Percentiles rank a stretch among this genome's conserved stretches.
phyloP scores from a whole-genome alignment of 257 asterid species.

The Linderniella brevidens region DNA sequence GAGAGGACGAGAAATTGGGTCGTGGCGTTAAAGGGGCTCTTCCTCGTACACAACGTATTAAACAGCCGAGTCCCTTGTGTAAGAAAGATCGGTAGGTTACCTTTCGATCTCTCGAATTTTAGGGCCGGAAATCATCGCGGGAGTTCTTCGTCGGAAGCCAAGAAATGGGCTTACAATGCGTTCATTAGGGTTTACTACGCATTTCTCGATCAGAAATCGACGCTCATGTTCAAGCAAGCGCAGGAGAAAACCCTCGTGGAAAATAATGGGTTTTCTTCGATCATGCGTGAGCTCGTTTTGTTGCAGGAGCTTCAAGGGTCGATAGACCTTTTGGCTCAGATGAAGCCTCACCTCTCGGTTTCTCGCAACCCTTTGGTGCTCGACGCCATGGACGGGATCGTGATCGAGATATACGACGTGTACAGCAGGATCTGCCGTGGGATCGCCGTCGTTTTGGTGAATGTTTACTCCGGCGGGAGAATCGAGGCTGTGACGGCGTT shows the following conservation, averaged over 20 bases:
- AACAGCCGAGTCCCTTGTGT: slow-evolving; percentile 25
- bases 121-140: no score
- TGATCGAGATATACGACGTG: slow-evolving; percentile 46
- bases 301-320: slow-evolving; percentile 38
- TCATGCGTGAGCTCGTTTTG: slow-evolving; percentile 27
- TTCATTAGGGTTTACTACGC: slow-evolving; percentile 55
- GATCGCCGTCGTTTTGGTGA: slow-evolving; percentile 31
- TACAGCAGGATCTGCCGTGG: slow-evolving; percentile 54
- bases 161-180: slow-evolving; percentile 35
- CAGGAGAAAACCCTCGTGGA: slow-evolving; percentile 21
- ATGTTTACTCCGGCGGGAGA: slow-evolving; percentile 30
- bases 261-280: slow-evolving; percentile 5
- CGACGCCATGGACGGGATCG: slow-evolving; percentile 53
- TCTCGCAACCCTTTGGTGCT: slow-evolving; percentile 30
- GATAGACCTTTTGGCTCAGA: slow-evolving; percentile 40
- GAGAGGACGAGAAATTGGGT: slow-evolving; percentile 38
- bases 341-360: slow-evolving; percentile 31
- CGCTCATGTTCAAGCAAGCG: slow-evolving; percentile 17
- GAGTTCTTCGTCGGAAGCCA: slow-evolving; percentile 10
- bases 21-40: slow-evolving; percentile 62
- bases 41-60: slow-evolving; percentile 48
- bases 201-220: slow-evolving; percentile 64
- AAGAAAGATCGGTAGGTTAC: slow-evolving; percentile 47
- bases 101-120: slow-evolving; percentile 66
- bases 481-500: slow-evolving; percentile 45